Percentiles rank a stretch among this genome's conserved stretches.
phyloP scores from a whole-genome alignment of 805 yeast species.

The Wickerhamomyces xylosicus region DNA sequence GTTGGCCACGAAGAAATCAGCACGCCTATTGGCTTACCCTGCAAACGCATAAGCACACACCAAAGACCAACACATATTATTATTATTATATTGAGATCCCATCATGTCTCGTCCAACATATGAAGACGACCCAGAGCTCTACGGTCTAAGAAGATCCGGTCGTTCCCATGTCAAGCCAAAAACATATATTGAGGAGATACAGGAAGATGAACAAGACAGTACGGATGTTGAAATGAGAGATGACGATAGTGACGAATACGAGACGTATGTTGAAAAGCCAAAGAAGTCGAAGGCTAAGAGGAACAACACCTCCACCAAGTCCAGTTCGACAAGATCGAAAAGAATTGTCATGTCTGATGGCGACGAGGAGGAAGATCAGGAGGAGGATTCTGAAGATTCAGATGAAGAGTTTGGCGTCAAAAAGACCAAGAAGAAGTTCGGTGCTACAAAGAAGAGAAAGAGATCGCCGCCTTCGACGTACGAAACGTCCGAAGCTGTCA shows the following conservation, averaged over 20 bases:
- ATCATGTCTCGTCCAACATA: slow-evolving; percentile 24
- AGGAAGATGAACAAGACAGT: not conserved
- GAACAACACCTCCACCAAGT: slow-evolving; percentile 3
- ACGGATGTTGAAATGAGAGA: not conserved
- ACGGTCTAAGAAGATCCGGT: slow-evolving; percentile 71
- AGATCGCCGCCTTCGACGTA: too few species aligned
- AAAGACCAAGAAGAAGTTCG: slow-evolving; percentile 17
- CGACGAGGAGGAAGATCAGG: slow-evolving; percentile 20
- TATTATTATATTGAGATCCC: not conserved
- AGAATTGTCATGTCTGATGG: slow-evolving; percentile 15
- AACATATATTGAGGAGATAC: slow-evolving; percentile 11
- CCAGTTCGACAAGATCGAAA: slow-evolving; percentile 17
- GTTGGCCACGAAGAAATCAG: too few species aligned
- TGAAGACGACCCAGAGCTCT: slow-evolving; percentile 70
- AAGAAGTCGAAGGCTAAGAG: slow-evolving; percentile 17
- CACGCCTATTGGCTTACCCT: not conserved
- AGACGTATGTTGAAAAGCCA: not conserved
- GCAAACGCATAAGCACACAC: not conserved
- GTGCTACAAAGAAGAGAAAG: slow-evolving; percentile 13
- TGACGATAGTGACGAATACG: slow-evolving; percentile 7
- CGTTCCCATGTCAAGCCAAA: slow-evolving; percentile 26
- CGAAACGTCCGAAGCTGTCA: slow-evolving; percentile 36
- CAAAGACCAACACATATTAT: too few species aligned
- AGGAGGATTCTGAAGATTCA: slow-evolving; percentile 23
- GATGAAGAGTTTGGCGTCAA: slow-evolving; percentile 28